Evolutionary conservation across 208 protist genomes (phyloP), one percentile per base, ranked within the genome.

Genomic region (Trypanosoma brucei): DNA sequence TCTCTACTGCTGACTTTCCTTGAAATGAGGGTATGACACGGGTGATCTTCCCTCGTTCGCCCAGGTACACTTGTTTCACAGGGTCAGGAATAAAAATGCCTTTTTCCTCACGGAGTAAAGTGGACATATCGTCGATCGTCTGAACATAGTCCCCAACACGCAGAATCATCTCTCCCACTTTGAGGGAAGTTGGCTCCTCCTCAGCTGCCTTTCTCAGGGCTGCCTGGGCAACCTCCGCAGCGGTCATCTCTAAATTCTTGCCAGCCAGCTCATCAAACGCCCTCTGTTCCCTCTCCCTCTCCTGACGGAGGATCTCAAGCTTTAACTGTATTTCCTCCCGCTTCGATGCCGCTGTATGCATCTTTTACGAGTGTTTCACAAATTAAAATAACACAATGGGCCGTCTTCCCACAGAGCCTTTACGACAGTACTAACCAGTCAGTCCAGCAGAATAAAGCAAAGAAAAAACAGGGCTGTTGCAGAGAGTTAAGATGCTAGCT

Each of bases 1-100:
- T 69, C 65, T 92, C 86, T 38, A 93, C 83, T 33, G 90, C 90
- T 9, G 76, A 68, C 62, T 86, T 91, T 14, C 83, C 86, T 30
- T 92, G 78, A 63, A 92, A 92, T 5, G 78, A 78, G 3, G 68
- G 53, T 64, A 90, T 65, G 37, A 93, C 76, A 4, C 76, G 81
- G 37, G 75, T 33, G 34, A 95, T 75, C 57, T 79, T 72, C 8
- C 81, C 90, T 2, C 53, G 56, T 75, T 95, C 86, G 31, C 87
- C 87, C 4, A 92, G 75, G 65, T 95, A 95, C 1, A 95, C 65
- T 4, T 58, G 63, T 59, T 93, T 95, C 11, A 93, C 64, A n/a
- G 79, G 60, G 66, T 93, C 86, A 13, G 68, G 75, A 35, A 79
- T 54, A 37, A 88, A 77, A 57, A 83, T 65, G 40, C 84, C 86